Conservation (phyloP, 2,329 filamentous ascomycete species). For the Ceratocystiopsis brevicomis region DNA sequence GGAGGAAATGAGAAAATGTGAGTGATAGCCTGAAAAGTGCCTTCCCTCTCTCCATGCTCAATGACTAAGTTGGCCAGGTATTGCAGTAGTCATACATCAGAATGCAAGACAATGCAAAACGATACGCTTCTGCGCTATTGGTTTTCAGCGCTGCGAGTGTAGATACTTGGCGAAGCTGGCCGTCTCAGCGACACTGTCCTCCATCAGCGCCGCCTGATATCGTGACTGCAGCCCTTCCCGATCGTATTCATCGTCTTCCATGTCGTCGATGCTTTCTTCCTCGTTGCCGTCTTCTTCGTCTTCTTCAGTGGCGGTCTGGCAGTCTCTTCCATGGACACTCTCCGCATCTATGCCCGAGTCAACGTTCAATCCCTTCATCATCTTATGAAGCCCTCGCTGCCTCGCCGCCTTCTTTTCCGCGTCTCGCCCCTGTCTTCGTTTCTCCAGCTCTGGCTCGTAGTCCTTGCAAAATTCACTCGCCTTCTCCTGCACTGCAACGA, state of each 20-base stretch:
- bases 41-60: too few species aligned
- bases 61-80: too few species aligned
- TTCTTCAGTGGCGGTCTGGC: constrained; percentile 22
- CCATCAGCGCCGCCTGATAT: constrained; percentile 57
- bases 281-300: constrained; percentile 33
- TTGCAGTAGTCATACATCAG: too few species aligned
- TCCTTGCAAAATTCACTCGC: constrained; percentile 72
- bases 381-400: constrained; percentile 68
- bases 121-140: too few species aligned
- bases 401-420: constrained; percentile 51
- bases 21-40: too few species aligned
- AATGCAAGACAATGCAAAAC: too few species aligned
- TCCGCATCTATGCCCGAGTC: constrained; percentile 18
- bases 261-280: constrained; percentile 24
- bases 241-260: constrained; percentile 40
- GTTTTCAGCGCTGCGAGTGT: constrained; percentile 20
- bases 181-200: constrained; percentile 31
- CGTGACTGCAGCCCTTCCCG: constrained; percentile 51
- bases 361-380: constrained; percentile 70
- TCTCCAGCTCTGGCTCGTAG: constrained; percentile 82
- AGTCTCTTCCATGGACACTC: constrained; percentile 18
- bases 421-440: constrained; percentile 55
- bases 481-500: constrained; percentile 73
- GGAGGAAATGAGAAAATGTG: too few species aligned
- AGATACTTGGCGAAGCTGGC: constrained; percentile 46